Base-by-base conservation (phyloP, 371 early-diverging fungal genomes). In the Haplosporangium sp. region DNA sequence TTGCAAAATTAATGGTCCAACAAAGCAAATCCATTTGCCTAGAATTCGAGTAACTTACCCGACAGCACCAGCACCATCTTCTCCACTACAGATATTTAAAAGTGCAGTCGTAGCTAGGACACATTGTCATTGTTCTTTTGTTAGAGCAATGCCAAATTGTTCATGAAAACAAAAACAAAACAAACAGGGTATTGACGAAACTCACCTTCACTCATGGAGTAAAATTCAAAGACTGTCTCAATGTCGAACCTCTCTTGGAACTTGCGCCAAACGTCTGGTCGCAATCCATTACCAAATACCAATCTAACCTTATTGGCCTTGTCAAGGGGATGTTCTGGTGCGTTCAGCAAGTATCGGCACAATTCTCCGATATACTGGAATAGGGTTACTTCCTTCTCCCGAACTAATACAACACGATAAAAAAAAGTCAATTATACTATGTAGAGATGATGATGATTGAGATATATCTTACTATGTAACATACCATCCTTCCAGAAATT, bases 211-310 rank as follows among this genome's bases (percentile, higher is more conserved):
- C 74, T 74, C 79, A 79, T 70, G 42, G 79, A 62, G 48, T 79
- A 79, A n/a, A 56, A 79, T 40, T 79, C 79, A 63, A 79, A 74
- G 27, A 74, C 34, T 0, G 56, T 67, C 7, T 66, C 61, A 19
- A 82, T 72, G 20, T 60, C 61, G 63, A 71, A 77, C 13, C 92
- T 84, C 38, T 86, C 82, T 70, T 86, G 85, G 72, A 93, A 86
- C 35, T 76, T 75, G 48, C 67, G 63, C 92, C 93, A 93, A 9
- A 92, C 82, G 60, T 93, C 94, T n/a, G 88, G 85, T 2, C 91
- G 84, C 75, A 93, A 85, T 5, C 93, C 94, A 71, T 93, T 93
- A 38, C 94, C 94, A 69, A 90, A 88, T 17, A 85, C 86, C 39
- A 90, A 63, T 13, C 86, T 84, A 38, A 90, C 84, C 10, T 76